Conservation (phyloP, 768 basidiomycete genomes). For the Lactifluus subvellereus region DNA sequence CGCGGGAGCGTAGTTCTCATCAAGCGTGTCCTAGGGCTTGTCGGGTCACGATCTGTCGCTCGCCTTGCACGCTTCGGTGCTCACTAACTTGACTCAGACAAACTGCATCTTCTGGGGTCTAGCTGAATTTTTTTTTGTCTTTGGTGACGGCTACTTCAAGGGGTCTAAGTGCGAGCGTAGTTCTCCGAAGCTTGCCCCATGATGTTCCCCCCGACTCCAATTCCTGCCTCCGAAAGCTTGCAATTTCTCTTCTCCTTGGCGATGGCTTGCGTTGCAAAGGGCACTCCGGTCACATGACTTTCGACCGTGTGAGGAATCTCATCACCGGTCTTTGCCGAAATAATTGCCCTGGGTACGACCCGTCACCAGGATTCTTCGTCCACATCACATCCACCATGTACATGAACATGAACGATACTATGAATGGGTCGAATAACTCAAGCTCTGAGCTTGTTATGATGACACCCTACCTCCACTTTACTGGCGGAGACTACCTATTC, state of each 20-base stretch:
- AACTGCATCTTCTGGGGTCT: neutral
- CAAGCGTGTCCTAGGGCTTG: constrained; percentile 32
- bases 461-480: constrained; percentile 68
- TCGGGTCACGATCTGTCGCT: neutral
- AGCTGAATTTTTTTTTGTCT: neutral
- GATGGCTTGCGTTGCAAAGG: too few relatives aligned
- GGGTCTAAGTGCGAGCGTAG: constrained; percentile 31
- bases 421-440: constrained; percentile 17
- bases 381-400: neutral
- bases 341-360: too few relatives aligned
- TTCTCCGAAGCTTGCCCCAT: constrained; percentile 30
- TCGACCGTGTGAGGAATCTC: neutral
- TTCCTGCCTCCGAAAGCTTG: too few relatives aligned
- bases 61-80: neutral
- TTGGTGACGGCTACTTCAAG: neutral
- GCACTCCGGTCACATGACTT: too few relatives aligned
- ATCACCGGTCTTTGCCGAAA: neutral
- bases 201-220: neutral
- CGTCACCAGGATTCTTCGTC: neutral
- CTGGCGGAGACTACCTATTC: constrained; percentile 54
- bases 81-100: neutral
- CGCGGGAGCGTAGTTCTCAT: constrained; percentile 45
- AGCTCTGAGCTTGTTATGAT: constrained; percentile 38
- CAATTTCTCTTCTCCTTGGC: neutral
- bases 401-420: neutral